Base-by-base conservation (phyloP, 352 stramenopile species). In the Phytophthora hibernalis region DNA sequence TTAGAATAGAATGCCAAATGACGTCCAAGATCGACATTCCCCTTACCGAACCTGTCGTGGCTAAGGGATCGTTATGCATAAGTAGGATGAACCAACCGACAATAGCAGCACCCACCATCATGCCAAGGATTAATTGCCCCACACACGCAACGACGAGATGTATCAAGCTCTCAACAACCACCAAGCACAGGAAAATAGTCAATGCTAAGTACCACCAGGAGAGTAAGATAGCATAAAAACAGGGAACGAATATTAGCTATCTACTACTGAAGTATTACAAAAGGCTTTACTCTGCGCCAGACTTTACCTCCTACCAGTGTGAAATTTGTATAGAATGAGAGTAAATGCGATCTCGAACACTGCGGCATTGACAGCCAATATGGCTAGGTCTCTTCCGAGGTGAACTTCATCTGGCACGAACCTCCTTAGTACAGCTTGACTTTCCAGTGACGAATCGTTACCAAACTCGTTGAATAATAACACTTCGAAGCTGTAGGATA, bases 31-130 rank as follows among this genome's bases (percentile, higher is more conserved):
- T 84, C 37, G 16, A 77, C 77, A 58, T 88, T 20, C 20, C 77
- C 59, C 74, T 89, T 85, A 48, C 70, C 80, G 51, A 85, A 87
- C 20, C 64, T 24, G 10, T 49, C 37, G 2, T 21, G 2, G 59
- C 59, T 52, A 40, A 59, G 10, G 24, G 20, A 1, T 61, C 58
- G 48, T 93, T 73, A 61, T 84, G 80, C 83, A 96, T 88, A 70
- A 95, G 86, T 16, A 93, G 74, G 75, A 93, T 95, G 35, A 94
- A 90, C 64, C 93, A 87, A n/a, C 87, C 89, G 40, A 92, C 93
- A 18, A 92, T 26, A 7, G 85, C 83, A 2, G 85, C 86, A 12
- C 76, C 82, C 20, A 94, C 61, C 5, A 83, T 87, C 37, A 96
- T 93, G 20, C 87, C 89, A 48, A 91, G 89, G 64, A 96, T 93